Evolutionary conservation across 371 early-diverging fungal species (phyloP), one percentile per base, ranked within the genome.

Genomic region (Mycotypha africana): DNA sequence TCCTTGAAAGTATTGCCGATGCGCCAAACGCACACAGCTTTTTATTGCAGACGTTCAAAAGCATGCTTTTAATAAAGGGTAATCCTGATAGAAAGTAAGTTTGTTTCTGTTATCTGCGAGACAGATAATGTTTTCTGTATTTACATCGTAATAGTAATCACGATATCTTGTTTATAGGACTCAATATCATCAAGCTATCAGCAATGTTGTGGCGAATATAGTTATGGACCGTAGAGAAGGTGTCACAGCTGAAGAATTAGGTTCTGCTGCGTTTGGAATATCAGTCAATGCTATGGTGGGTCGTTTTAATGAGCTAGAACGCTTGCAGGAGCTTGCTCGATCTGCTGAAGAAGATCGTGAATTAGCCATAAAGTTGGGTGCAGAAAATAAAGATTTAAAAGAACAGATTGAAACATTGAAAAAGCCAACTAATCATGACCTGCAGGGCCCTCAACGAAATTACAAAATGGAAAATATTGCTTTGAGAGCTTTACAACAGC

Each of bases 171-270:
- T 10, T 5, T 35, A 19, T 42, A 80, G 74, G 56, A 76, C 66
- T 11, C 76, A 81, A 32, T 91, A 88, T 58, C 84, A 84, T 51
- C 90, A 87, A 47, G 66, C 90, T 25, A 81, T 92, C 40, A 88
- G 88, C 52, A 73, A 82, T 24, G 66, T 90, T 22, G 76, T 90
- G n/a, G 73, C 82, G 4, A 85, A 91, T 45, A 78, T 92, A 5
- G 89, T 92, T 1, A 76, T 91, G 62, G 89, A 92, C 46, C 72
- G 86, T 14, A 79, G 85, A 38, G 65, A 70, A 2, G 39, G 42
- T 40, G 44, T 53, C 2, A 65, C 73, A 15, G 74, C 78, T 0
- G 78, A 78, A 28, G 76, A 79, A 23, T 70, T 72, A 21, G 59
- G 67, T 6, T 25, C 47, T 10, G 44, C 58, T 21, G 50, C 53